These are phyloP conservation scores for Pseudocercospora fijiensis DNA, from an alignment of 2,329 filamentous ascomycete genomes.

Conservation along the genomic window DNA sequence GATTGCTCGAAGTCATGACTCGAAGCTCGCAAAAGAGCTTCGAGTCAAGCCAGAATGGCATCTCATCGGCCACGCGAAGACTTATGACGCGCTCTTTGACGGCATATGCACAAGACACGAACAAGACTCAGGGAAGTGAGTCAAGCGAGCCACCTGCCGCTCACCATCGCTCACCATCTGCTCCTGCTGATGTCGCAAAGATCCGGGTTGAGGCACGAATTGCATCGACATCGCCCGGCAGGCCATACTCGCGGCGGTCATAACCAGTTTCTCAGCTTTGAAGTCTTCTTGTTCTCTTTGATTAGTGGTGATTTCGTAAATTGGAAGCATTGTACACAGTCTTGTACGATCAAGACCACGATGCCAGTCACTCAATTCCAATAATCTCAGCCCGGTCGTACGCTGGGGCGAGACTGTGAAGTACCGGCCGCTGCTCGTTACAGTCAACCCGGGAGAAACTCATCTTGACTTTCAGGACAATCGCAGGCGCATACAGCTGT, in stretches of 20 bases:
- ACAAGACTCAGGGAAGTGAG: slow-evolving; percentile 3
- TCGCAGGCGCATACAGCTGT: background rate
- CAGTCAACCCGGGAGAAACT: slow-evolving; percentile 7
- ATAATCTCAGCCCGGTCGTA: background rate
- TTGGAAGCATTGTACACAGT: background rate
- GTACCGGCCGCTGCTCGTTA: background rate
- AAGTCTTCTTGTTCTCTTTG: background rate
- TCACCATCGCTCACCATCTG: background rate
- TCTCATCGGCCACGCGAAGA: background rate
- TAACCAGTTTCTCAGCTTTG: background rate
- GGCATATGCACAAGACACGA: background rate
- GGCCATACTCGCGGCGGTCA: background rate
- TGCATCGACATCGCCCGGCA: background rate
- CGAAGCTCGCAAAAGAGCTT: background rate
- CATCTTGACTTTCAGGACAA: background rate
- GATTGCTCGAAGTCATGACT: background rate
- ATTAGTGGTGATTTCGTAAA: background rate
- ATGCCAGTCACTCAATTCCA: background rate
- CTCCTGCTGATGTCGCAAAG: background rate
- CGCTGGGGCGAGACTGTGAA: background rate
- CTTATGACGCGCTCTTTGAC: background rate
- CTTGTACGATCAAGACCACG: slow-evolving; percentile 1
- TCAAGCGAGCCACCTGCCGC: background rate
- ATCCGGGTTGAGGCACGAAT: slow-evolving; percentile 6
- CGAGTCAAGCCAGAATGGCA: slow-evolving; percentile 7